These are phyloP conservation scores for Ceratorhiza oryzae-sativae DNA, from an alignment of 1,284 basidiomycete species.

Conservation along the genomic window DNA sequence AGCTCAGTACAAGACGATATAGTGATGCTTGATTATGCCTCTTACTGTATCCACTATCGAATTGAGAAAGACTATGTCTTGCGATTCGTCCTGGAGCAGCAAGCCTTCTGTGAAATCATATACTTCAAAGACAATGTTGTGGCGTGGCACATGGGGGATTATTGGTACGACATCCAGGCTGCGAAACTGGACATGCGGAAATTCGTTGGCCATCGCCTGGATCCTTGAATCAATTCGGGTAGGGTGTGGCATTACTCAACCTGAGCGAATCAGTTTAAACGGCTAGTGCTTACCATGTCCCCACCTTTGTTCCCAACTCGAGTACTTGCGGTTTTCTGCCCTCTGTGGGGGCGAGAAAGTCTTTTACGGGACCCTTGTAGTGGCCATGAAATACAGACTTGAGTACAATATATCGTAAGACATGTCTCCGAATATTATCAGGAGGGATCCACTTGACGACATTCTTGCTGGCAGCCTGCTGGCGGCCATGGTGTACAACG, in stretches of 20 bases:
- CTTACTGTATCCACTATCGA: not conserved
- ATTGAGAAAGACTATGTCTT: constrained; percentile 4
- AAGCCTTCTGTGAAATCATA: constrained; percentile 13
- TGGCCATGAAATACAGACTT: not conserved
- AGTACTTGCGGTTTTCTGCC: not conserved
- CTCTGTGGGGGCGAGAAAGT: not conserved
- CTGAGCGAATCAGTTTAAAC: too few relatives aligned
- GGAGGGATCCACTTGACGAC: not conserved
- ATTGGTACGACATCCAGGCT: constrained; percentile 1
- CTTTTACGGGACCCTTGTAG: not conserved
- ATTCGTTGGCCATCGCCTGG: constrained; percentile 10
- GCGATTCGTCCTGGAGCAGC: not conserved
- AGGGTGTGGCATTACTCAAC: too few relatives aligned
- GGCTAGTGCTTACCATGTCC: constrained; percentile 1
- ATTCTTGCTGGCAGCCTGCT: not conserved
- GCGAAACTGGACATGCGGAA: constrained; percentile 13
- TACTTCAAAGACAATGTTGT: not conserved
- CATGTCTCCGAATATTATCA: not conserved
- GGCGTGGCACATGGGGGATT: not conserved
- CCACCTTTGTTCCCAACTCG: not conserved
- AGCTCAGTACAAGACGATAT: too few relatives aligned
- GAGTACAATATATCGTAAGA: not conserved
- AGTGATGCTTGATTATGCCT: not conserved
- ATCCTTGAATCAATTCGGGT: too few relatives aligned
- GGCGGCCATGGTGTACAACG: not conserved